Evolutionary conservation across 2,329 filamentous ascomycete genomes (phyloP).

Genomic region (Talaromyces funiculosus): DNA sequence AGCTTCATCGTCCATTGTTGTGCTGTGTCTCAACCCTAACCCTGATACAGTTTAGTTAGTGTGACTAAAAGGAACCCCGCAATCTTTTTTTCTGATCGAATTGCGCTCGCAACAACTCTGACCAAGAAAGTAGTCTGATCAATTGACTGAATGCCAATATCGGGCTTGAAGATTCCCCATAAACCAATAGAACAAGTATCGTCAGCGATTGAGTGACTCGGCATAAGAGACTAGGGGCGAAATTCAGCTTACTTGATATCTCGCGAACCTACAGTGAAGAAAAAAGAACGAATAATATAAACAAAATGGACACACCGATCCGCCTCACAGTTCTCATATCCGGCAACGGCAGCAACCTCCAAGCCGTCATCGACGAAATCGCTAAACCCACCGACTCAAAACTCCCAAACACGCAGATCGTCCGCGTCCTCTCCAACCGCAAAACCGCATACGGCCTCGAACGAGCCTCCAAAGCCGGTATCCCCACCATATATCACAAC

Average conservation of each 20-base stretch:
- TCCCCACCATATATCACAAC: conserved; percentile 77
- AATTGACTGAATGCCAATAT: no score
- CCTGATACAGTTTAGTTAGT: not conserved
- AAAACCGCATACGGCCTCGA: conserved; percentile 60
- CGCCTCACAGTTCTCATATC: conserved; percentile 65
- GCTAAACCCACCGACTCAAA: conserved; percentile 36
- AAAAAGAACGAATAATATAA: not conserved
- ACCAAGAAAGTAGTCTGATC: not conserved
- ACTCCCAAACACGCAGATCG: conserved; percentile 50
- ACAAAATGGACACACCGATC: conserved; percentile 21
- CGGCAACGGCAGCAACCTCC: conserved; percentile 71
- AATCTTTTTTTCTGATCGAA: conserved; percentile 1
- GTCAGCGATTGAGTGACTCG: not conserved
- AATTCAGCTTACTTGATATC: not conserved
- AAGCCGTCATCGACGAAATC: conserved; percentile 63
- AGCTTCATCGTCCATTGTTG: not conserved
- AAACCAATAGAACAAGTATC: not conserved
- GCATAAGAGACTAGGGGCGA: not conserved
- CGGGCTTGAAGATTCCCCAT: no score
- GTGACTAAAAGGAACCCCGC: not conserved
- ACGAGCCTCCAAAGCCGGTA: conserved; percentile 54
- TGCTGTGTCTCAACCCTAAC: not conserved
- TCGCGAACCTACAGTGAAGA: not conserved
- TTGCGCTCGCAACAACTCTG: not conserved
- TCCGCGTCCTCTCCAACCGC: conserved; percentile 61